Evolutionary conservation across 768 basidiomycete genomes (phyloP), one percentile per base, ranked within the genome.

Genomic region (Podaxis mareebaensis): DNA sequence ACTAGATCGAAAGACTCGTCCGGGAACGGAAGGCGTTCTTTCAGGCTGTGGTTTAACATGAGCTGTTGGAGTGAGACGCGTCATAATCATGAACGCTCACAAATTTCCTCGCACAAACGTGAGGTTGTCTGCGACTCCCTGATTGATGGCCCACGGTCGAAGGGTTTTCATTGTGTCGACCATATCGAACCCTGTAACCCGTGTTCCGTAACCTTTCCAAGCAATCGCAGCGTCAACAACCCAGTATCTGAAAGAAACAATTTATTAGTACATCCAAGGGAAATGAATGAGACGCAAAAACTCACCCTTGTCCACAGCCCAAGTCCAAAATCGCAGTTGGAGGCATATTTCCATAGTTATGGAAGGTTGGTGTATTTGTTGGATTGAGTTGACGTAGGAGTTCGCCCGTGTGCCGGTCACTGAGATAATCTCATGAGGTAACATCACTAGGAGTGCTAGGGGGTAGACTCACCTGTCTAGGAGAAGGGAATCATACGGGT

Each of bases 1-100:
- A 93, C 85, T 53, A 88, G 76, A 69, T 92, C 89, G 66, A 92
- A 91, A 1, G 78, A 77, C 49, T 81, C 76, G 67, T 83, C 81
- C 0, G 76, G 76, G 68, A 90, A 91, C 0, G 90, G 89, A 20
- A 91, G 77, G 26, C 76, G 74, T 67, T 85, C 78, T 64, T 81
- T 81, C 38, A 90, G 73, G 71, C 87, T 89, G 61, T 42, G 28
- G 11, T n/a, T 55, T 39, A 60, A 17, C 53, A 30, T 42, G 0
- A 57, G 22, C 30, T 40, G 20, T 46, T 38, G 20, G 38, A 42
- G 26, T 39, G 30, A 64, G 53, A n/a, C 49, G 51, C n/a, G 42
- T 12, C 46, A 52, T 59, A 64, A 66, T 28, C 53, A 24, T 39
- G 28, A 36, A 28, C 15, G 81, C 89, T 66, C 69, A 91, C 89